Conservation (phyloP, 2,329 filamentous ascomycete genomes). For the Pestalotiopsis sp. region DNA sequence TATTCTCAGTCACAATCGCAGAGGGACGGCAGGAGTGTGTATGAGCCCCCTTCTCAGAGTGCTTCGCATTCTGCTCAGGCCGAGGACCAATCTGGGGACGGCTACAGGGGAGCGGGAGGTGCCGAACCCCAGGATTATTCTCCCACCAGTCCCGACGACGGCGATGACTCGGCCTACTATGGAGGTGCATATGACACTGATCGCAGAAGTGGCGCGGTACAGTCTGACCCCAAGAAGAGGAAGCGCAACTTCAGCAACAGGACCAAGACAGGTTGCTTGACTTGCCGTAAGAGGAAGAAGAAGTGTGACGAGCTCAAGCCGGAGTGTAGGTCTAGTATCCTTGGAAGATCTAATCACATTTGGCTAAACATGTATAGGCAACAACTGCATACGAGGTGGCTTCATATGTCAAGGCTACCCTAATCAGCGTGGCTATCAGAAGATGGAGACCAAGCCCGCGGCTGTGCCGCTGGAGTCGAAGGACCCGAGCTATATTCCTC, state of each 20-base stretch:
- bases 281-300: conserved; percentile 91
- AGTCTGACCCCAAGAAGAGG: conserved; percentile 68
- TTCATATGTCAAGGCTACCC: conserved; percentile 93
- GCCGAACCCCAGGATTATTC: conserved; percentile 47
- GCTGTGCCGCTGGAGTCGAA: conserved; percentile 83
- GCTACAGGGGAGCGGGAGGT: conserved; percentile 44
- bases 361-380: conserved; percentile 53
- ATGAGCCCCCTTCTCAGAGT: conserved; percentile 49
- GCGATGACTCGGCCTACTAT: conserved; percentile 49
- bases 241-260: conserved; percentile 90
- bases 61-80: conserved; percentile 45
- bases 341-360: not conserved
- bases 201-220: conserved; percentile 49
- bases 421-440: conserved; percentile 79
- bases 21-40: conserved; percentile 49
- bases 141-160: conserved; percentile 57
- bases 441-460: conserved; percentile 69
- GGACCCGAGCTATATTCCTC: conserved; percentile 66
- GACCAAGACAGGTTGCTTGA: conserved; percentile 94
- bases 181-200: conserved; percentile 48
- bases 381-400: conserved; percentile 87
- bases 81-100: conserved; percentile 53
- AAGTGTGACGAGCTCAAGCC: conserved; percentile 96
- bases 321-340: conserved; percentile 67
- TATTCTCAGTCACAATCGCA: conserved; percentile 44